These are phyloP conservation scores for Vanilla planifolia DNA, from an alignment of 106 monocot species.

Conservation along the genomic window DNA sequence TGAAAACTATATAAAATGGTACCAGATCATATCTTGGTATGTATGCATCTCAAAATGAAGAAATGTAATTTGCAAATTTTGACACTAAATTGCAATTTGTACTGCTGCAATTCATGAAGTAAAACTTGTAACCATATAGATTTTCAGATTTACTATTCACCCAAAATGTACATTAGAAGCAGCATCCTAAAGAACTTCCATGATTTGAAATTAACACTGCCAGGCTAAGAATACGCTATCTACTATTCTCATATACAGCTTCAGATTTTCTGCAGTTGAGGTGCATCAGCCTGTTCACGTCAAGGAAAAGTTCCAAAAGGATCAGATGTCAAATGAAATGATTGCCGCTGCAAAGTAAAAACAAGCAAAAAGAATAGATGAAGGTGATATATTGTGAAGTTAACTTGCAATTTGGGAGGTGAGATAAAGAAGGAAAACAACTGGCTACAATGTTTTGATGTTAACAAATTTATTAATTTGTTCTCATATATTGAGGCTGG, in stretches of 20 bases:
- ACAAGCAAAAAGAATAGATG: neutral
- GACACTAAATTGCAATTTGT: neutral
- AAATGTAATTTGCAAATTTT: neutral
- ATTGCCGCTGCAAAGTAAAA: neutral
- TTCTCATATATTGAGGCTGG: neutral
- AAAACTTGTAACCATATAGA: neutral
- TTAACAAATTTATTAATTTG: neutral
- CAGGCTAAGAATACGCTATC: neutral
- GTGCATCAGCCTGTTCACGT: conserved; percentile 8
- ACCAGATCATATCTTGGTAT: neutral
- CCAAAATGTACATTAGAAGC: neutral
- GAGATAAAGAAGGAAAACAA: neutral
- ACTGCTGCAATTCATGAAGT: neutral
- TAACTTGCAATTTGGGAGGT: conserved; percentile 5
- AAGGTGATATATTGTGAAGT: neutral
- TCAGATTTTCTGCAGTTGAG: neutral
- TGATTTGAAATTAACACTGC: neutral
- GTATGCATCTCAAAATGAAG: no score
- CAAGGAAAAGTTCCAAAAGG: conserved; percentile 10
- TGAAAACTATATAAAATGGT: neutral
- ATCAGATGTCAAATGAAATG: neutral
- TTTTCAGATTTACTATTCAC: neutral
- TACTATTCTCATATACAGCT: neutral
- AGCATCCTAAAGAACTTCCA: neutral
- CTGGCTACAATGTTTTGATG: conserved; percentile 9